Conservation (phyloP, 192 early-diverging fungal species). For the Oehlia diaphana region DNA sequence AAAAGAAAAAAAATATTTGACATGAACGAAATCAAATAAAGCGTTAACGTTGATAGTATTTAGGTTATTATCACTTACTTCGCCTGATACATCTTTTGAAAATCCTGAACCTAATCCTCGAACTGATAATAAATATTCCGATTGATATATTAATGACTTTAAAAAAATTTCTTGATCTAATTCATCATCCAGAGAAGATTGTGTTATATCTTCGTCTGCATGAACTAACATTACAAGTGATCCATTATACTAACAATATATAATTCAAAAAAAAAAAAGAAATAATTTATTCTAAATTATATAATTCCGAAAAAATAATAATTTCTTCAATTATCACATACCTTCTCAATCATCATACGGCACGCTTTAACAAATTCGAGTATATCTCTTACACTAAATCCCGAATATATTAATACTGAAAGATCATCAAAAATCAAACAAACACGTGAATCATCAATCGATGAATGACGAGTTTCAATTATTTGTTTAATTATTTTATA, state of each 20-base stretch:
- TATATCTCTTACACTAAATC: conserved; percentile 41
- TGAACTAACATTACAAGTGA: conserved; percentile 54
- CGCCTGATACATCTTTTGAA: conserved; percentile 59
- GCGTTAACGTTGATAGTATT: background rate
- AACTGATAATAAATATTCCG: conserved; percentile 52
- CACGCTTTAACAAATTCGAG: conserved; percentile 46
- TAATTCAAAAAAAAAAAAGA: background rate
- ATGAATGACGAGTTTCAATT: conserved; percentile 15
- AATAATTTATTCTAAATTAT: too few species aligned
- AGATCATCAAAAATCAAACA: conserved; percentile 56
- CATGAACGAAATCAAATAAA: background rate
- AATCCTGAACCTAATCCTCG: conserved; percentile 52
- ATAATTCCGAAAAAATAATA: background rate
- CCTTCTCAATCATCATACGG: conserved; percentile 43
- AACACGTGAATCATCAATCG: conserved; percentile 35
- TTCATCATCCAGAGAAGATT: background rate
- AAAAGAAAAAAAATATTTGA: background rate
- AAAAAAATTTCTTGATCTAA: conserved; percentile 47
- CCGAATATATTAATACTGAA: conserved; percentile 48
- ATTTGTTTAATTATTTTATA: conserved; percentile 40
- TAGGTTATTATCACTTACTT: conserved; percentile 33
- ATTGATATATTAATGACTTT: conserved; percentile 45
- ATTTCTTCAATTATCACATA: background rate
- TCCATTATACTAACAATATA: conserved; percentile 39
- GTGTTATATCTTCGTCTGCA: conserved; percentile 43